Evolutionary conservation across 495 filamentous ascomycete species (phyloP).

Genomic region (Cudoniella acicularis): DNA sequence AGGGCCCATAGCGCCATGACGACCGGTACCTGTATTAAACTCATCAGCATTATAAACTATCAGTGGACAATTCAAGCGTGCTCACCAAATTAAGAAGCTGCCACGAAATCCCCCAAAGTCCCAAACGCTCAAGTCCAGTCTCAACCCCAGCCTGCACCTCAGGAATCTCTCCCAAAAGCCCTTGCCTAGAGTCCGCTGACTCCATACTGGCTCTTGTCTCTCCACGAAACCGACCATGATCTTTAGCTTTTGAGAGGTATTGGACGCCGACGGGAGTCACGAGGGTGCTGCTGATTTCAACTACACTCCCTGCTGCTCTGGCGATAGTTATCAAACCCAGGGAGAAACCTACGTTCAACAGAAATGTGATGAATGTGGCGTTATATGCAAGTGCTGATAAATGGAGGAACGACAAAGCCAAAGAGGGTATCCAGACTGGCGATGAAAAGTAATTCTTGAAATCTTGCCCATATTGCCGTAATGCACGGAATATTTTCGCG

Average conservation of each 20-base stretch:
- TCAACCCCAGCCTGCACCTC: slow-evolving; percentile 22
- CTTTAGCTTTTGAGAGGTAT: slow-evolving; percentile 28
- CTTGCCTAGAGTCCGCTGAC: background rate
- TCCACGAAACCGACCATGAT: slow-evolving; percentile 14
- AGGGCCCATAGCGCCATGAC: too few relatives aligned
- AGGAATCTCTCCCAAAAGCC: background rate
- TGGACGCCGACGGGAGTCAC: slow-evolving; percentile 37
- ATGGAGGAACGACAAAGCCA: slow-evolving; percentile 53
- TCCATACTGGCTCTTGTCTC: background rate
- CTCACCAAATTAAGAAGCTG: slow-evolving; percentile 38
- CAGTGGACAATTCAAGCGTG: too few relatives aligned
- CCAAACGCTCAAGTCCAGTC: slow-evolving; percentile 36
- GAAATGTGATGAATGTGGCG: slow-evolving; percentile 57
- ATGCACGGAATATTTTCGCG: background rate
- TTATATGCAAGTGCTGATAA: slow-evolving; percentile 57
- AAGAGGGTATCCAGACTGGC: slow-evolving; percentile 48
- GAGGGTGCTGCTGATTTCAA: slow-evolving; percentile 48
- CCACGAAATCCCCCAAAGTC: slow-evolving; percentile 40
- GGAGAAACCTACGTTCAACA: slow-evolving; percentile 52
- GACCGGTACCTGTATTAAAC: too few relatives aligned
- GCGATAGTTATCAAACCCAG: slow-evolving; percentile 49
- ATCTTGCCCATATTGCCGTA: slow-evolving; percentile 22
- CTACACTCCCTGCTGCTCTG: slow-evolving; percentile 47
- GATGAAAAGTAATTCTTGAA: slow-evolving; percentile 40
- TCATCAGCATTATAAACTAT: too few relatives aligned